Evolutionary conservation across 345 rosid species (phyloP).

Genomic region (Laguncularia racemosa): DNA sequence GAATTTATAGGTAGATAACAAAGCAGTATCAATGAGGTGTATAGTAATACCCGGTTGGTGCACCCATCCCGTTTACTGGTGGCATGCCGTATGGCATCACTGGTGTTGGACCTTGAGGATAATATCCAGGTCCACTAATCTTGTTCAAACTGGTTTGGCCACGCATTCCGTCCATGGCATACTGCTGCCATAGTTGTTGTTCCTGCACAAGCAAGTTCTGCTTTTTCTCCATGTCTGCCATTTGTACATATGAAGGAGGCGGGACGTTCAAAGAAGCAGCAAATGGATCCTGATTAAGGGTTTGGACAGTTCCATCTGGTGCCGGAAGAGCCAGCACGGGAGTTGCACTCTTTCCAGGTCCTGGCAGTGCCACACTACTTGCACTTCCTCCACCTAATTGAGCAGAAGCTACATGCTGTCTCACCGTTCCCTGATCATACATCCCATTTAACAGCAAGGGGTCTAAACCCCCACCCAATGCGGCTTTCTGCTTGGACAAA

Average conservation of each 20-base stretch:
- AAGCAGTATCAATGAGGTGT: conserved; percentile 22
- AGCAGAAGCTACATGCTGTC: conserved; percentile 65
- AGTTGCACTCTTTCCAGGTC: conserved; percentile 31
- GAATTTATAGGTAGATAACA: conserved; percentile 25
- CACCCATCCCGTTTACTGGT: conserved; percentile 32
- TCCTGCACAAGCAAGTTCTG: conserved; percentile 63
- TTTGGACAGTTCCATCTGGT: conserved; percentile 61
- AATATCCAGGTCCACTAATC: conserved; percentile 29
- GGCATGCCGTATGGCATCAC: conserved; percentile 55
- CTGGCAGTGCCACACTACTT: conserved; percentile 73
- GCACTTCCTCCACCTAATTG: conserved; percentile 78
- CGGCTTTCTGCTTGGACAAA: conserved; percentile 64
- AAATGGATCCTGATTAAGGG: conserved; percentile 56
- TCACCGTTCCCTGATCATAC: conserved; percentile 92
- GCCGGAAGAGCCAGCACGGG: conserved; percentile 74
- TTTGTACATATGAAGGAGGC: conserved; percentile 75
- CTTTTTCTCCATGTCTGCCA: conserved; percentile 75
- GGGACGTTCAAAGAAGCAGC: conserved; percentile 55
- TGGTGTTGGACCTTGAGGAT: conserved; percentile 23
- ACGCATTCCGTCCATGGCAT: conserved; percentile 59
- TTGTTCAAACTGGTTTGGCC: conserved; percentile 56
- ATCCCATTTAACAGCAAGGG: conserved; percentile 71
- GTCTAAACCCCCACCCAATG: conserved; percentile 77
- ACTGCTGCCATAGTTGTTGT: conserved; percentile 63
- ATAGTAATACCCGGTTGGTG: conserved; percentile 44